Conservation (phyloP, 495 filamentous ascomycete species). For the Staphylotrichum longicolle region DNA sequence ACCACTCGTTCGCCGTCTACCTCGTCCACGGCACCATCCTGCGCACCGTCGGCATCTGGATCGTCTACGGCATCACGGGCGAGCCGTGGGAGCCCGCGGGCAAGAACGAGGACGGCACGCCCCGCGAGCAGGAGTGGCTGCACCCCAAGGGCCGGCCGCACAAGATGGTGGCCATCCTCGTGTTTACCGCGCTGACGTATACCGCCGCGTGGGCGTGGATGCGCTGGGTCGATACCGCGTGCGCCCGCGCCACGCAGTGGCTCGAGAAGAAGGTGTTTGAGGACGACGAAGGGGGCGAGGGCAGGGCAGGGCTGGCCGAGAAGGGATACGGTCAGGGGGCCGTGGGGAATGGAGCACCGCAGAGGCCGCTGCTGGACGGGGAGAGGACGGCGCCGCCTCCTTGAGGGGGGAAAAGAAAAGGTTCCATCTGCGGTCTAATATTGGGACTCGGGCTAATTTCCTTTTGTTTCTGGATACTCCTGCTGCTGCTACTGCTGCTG, state of each 20-base stretch:
- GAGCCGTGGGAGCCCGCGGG: conserved; percentile 43
- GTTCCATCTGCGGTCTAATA: too few species aligned
- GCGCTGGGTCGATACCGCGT: conserved; percentile 61
- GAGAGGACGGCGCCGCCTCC: conserved; percentile 20
- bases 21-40: conserved; percentile 64
- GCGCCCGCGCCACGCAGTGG: conserved; percentile 57
- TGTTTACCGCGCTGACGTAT: conserved; percentile 53
- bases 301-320: conserved; percentile 27
- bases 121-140: conserved; percentile 31
- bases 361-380: conserved; percentile 2
- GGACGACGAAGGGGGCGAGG: conserved; percentile 39
- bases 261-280: conserved; percentile 58
- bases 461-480: too few species aligned
- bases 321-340: conserved; percentile 30
- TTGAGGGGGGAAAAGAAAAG: background rate
- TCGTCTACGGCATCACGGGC: conserved; percentile 59
- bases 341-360: conserved; percentile 17
- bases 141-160: conserved; percentile 39
- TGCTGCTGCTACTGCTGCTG: too few species aligned
- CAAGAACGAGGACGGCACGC: conserved; percentile 34
- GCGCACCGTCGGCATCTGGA: conserved; percentile 59
- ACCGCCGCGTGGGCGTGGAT: conserved; percentile 60
- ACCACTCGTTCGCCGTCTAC: conserved; percentile 67
- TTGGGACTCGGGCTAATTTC: too few species aligned
- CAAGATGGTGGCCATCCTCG: conserved; percentile 29